A percentile compares a stretch with the other conserved stretches of the same genome.
Evolutionary conservation across 1,284 basidiomycete genomes (phyloP).

Genomic region (Cryptococcus wingfieldii): DNA sequence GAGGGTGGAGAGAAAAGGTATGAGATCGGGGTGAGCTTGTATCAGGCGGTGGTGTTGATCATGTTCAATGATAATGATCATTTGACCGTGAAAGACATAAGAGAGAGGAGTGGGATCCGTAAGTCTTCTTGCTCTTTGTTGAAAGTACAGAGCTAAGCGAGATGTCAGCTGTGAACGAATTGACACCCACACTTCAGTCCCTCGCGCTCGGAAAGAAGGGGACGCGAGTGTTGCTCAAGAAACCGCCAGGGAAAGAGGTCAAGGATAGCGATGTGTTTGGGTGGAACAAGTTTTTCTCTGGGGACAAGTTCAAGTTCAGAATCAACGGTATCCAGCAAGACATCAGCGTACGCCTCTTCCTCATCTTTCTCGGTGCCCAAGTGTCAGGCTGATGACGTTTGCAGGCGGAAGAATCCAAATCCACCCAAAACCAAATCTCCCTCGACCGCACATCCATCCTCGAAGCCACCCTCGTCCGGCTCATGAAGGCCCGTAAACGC

Average conservation of each 20-base stretch:
- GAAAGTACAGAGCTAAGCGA: neutral
- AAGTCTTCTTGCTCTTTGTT: conserved; percentile 31
- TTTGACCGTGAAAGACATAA: conserved; percentile 65
- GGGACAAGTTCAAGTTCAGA: conserved; percentile 73
- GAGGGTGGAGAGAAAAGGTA: conserved; percentile 52
- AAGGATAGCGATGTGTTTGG: conserved; percentile 69
- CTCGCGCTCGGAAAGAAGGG: conserved; percentile 81
- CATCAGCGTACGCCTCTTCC: conserved; percentile 59
- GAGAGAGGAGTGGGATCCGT: conserved; percentile 71
- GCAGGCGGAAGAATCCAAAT: conserved; percentile 77
- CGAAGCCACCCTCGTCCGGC: conserved; percentile 88
- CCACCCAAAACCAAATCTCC: conserved; percentile 78
- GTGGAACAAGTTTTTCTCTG: conserved; percentile 79
- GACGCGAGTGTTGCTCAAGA: conserved; percentile 72
- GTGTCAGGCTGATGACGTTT: neutral
- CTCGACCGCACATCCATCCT: conserved; percentile 79
- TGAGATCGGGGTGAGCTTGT: conserved; percentile 85
- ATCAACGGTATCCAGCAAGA: conserved; percentile 97
- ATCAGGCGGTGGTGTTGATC: conserved; percentile 81
- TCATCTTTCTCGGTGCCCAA: neutral
- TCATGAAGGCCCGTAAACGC: conserved; percentile 89
- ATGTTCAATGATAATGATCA: conserved; percentile 70
- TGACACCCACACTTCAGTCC: conserved; percentile 81
- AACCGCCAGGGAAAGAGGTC: conserved; percentile 75
- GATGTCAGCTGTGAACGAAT: conserved; percentile 51